These are phyloP conservation scores for Jatropha podagrica DNA, from an alignment of 441 rosid species.

Conservation along the genomic window DNA sequence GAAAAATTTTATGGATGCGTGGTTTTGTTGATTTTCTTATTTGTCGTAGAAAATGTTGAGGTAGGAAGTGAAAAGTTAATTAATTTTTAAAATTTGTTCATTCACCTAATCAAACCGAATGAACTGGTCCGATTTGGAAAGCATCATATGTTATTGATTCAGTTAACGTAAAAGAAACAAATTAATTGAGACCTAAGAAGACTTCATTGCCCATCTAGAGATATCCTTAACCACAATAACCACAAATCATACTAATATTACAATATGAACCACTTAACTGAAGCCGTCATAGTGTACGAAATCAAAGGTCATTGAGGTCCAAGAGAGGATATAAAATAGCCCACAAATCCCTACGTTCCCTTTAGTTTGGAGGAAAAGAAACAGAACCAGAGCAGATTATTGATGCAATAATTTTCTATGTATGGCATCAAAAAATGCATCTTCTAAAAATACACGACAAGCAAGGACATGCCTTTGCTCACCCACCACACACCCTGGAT, in stretches of 20 bases:
- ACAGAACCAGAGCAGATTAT: neutral
- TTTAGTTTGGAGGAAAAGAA: constrained; percentile 17
- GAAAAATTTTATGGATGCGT: no score
- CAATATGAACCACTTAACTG: neutral
- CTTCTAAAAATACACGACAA: constrained; percentile 1
- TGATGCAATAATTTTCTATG: neutral
- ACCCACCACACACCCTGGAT: constrained; percentile 58
- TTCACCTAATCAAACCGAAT: no score
- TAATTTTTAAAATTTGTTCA: no score
- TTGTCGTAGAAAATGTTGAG: no score
- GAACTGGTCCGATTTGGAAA: no score
- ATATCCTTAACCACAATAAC: neutral
- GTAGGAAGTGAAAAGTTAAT: no score
- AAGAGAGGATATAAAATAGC: constrained; percentile 16
- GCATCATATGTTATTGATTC: neutral
- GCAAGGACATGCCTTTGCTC: constrained; percentile 49
- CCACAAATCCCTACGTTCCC: neutral
- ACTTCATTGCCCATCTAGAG: neutral
- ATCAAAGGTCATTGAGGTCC: constrained; percentile 2
- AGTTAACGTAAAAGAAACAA: neutral
- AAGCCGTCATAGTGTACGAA: neutral
- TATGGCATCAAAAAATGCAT: constrained; percentile 29
- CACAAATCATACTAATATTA: neutral
- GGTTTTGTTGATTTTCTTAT: no score
- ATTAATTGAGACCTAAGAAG: neutral